A percentile compares a stretch with the other conserved stretches of the same genome.
phyloP scores from a whole-genome alignment of 2,329 filamentous ascomycete genomes.

The Verticillium tricorpus region DNA sequence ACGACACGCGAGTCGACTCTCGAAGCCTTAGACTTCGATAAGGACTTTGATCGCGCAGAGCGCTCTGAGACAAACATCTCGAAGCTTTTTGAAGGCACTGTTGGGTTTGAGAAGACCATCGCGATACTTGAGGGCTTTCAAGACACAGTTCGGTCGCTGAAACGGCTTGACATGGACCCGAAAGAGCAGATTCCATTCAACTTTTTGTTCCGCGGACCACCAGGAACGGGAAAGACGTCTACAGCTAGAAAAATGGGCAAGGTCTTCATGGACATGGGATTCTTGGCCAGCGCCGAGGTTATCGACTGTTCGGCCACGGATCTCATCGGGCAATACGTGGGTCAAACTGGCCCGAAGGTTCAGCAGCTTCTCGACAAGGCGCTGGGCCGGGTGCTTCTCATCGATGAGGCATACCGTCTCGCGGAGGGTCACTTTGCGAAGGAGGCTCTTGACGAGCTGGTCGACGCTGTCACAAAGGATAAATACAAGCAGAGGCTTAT shows the following conservation, averaged over 20 bases:
- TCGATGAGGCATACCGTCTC: conserved; percentile 70
- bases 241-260: conserved; percentile 71
- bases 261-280: conserved; percentile 63
- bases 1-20: conserved; percentile 17
- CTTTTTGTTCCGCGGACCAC: conserved; percentile 63
- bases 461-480: conserved; percentile 48
- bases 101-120: conserved; percentile 55
- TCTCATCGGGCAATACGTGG: conserved; percentile 63
- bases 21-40: conserved; percentile 48
- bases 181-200: conserved; percentile 58
- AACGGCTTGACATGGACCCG: conserved; percentile 47
- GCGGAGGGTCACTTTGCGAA: conserved; percentile 52
- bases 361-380: conserved; percentile 54
- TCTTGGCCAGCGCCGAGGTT: conserved; percentile 56
- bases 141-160: conserved; percentile 45
- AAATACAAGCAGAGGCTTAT: conserved; percentile 56
- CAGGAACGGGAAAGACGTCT: conserved; percentile 69
- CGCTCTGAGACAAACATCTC: conserved; percentile 42
- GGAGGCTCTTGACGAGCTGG: conserved; percentile 50
- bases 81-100: conserved; percentile 51
- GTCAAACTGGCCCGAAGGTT: conserved; percentile 66
- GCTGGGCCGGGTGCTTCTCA: conserved; percentile 62
- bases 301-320: conserved; percentile 65
- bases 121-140: conserved; percentile 50
- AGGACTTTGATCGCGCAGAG: conserved; percentile 51